Percentiles rank a stretch among this genome's conserved stretches.
These are phyloP conservation scores for Tolypocladium paradoxum DNA, from an alignment of 2,329 filamentous ascomycete species.

Conservation along the genomic window DNA sequence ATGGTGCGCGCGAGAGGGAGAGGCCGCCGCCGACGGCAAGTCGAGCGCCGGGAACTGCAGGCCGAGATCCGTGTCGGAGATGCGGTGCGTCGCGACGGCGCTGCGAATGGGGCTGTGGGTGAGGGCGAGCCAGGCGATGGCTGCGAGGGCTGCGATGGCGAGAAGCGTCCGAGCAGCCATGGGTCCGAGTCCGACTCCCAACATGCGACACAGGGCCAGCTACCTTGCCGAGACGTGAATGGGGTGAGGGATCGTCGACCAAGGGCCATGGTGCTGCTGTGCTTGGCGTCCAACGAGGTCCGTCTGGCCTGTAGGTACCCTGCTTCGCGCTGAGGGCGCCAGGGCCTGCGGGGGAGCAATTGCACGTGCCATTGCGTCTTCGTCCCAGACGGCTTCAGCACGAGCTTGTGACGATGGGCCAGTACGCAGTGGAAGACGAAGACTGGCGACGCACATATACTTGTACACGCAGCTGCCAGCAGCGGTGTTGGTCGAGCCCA, in stretches of 20 bases:
- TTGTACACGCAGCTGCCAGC: neutral
- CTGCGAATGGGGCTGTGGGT: neutral
- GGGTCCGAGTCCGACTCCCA: too few relatives aligned
- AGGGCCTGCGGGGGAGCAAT: too few relatives aligned
- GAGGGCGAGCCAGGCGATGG: neutral
- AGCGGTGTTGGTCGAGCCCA: neutral
- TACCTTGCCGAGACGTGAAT: neutral
- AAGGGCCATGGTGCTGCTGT: too few relatives aligned
- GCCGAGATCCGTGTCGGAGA: neutral
- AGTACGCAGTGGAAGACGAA: neutral
- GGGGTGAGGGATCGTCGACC: too few relatives aligned
- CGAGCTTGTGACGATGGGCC: neutral
- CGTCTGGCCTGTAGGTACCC: too few relatives aligned
- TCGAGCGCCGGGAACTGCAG: neutral
- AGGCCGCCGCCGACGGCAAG: neutral
- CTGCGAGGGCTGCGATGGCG: neutral
- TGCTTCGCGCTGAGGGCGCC: neutral
- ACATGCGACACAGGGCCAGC: neutral
- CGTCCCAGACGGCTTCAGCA: neutral
- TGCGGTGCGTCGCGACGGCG: neutral
- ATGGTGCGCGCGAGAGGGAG: neutral
- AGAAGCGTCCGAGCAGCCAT: too few relatives aligned
- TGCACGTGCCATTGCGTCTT: neutral
- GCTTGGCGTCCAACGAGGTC: neutral
- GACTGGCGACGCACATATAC: neutral